Percentiles rank a stretch among this genome's conserved stretches.
Conservation (phyloP, 2,329 filamentous ascomycete species). For the Aspergillus versicolor region DNA sequence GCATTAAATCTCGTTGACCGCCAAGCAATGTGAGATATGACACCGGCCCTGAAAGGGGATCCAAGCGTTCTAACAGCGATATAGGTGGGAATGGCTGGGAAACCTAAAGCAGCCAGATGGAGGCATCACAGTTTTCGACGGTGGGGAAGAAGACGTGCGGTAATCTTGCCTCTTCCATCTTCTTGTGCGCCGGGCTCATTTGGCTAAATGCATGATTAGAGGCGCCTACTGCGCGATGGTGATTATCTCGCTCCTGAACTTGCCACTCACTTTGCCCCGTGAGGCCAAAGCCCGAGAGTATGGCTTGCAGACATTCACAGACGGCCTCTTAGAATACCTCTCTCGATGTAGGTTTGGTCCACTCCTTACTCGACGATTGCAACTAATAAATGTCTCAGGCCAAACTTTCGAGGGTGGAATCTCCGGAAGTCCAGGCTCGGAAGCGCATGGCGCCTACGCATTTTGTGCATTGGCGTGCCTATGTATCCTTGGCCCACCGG, state of each 20-base stretch:
- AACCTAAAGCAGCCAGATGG: conserved; percentile 82
- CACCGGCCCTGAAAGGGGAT: neutral
- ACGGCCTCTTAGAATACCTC: conserved; percentile 76
- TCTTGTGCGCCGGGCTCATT: conserved; percentile 15
- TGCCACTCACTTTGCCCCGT: conserved; percentile 75
- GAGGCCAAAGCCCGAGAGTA: conserved; percentile 67
- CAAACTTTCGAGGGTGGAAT: conserved; percentile 97
- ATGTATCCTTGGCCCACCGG: conserved; percentile 77
- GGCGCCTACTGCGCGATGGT: conserved; percentile 91
- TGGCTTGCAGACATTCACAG: conserved; percentile 66
- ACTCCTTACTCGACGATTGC: neutral
- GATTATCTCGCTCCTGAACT: conserved; percentile 75
- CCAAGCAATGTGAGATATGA: conserved; percentile 61
- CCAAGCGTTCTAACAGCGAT: conserved; percentile 23
- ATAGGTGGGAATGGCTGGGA: conserved; percentile 80
- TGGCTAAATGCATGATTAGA: conserved; percentile 45
- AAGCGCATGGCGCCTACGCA: conserved; percentile 95
- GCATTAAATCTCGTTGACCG: conserved; percentile 76
- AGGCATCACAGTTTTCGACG: conserved; percentile 82
- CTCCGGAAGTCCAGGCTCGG: conserved; percentile 76
- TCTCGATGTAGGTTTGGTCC: conserved; percentile 64
- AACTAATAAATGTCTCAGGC: conserved; percentile 49
- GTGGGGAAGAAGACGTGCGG: conserved; percentile 91
- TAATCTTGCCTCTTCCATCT: conserved; percentile 39
- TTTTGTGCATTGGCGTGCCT: conserved; percentile 92